Evolutionary conservation across 2,329 filamentous ascomycete species (phyloP).

Genomic region (Triangularia setosa): DNA sequence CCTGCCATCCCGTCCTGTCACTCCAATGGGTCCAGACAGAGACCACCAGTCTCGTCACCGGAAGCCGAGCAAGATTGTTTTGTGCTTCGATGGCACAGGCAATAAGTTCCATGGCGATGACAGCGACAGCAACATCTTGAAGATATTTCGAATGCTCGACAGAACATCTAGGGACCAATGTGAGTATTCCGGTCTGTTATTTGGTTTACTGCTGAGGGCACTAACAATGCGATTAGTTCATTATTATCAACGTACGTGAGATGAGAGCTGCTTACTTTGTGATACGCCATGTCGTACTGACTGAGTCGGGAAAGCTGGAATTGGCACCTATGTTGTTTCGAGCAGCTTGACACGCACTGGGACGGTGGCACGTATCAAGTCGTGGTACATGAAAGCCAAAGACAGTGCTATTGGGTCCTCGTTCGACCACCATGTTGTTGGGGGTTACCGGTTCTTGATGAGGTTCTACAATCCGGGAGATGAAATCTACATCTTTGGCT

Average conservation of each 20-base stretch:
- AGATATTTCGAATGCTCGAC: constrained; percentile 68
- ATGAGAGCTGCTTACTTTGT: not conserved
- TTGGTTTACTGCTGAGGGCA: not conserved
- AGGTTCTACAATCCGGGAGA: constrained; percentile 63
- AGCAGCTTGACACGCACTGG: constrained; percentile 56
- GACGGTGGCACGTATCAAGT: constrained; percentile 52
- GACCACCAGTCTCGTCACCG: constrained; percentile 1
- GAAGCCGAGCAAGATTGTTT: constrained; percentile 46
- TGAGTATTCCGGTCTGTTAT: constrained; percentile 27
- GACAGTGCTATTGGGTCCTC: constrained; percentile 77
- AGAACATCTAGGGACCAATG: constrained; percentile 58
- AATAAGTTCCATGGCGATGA: constrained; percentile 62
- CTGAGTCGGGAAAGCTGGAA: constrained; percentile 49
- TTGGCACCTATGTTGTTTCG: constrained; percentile 68
- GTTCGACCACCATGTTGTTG: constrained; percentile 79
- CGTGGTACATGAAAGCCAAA: constrained; percentile 69
- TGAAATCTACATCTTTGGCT: constrained; percentile 70
- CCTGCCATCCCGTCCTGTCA: constrained; percentile 18
- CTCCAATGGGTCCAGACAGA: constrained; percentile 13
- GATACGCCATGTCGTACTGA: constrained; percentile 6
- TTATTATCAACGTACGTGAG: constrained; percentile 56
- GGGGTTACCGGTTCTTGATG: constrained; percentile 77
- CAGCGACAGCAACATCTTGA: constrained; percentile 63
- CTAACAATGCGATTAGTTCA: constrained; percentile 37
- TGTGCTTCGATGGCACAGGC: constrained; percentile 62